These are phyloP conservation scores for Leccinum rimulosum DNA, from an alignment of 768 basidiomycete genomes.

Conservation along the genomic window DNA sequence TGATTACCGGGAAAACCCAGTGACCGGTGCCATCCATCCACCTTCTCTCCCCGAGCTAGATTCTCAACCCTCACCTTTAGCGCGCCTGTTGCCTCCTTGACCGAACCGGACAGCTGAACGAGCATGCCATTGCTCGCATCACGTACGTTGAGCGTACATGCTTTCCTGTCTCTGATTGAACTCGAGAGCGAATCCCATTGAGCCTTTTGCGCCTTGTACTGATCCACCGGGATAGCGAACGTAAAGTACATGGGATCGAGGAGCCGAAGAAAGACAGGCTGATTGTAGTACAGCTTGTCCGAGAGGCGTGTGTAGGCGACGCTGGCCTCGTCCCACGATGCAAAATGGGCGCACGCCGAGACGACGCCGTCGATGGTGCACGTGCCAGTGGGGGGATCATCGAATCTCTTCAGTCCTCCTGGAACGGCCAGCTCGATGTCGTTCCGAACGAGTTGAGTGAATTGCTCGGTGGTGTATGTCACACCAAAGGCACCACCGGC, in stretches of 20 bases:
- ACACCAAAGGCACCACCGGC: slow-evolving; percentile 22
- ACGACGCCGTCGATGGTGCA: slow-evolving; percentile 31
- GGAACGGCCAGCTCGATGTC: slow-evolving; percentile 23
- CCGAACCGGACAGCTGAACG: slow-evolving; percentile 48
- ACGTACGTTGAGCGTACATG: slow-evolving; percentile 33
- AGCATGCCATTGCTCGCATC: slow-evolving; percentile 28
- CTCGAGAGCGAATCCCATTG: slow-evolving; percentile 47
- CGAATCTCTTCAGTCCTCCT: slow-evolving; percentile 25
- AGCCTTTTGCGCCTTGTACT: slow-evolving; percentile 48
- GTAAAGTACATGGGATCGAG: slow-evolving; percentile 51
- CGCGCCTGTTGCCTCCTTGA: slow-evolving; percentile 51
- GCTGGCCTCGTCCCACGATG: slow-evolving; percentile 48
- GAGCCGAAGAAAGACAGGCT: slow-evolving; percentile 40
- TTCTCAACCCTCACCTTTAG: slow-evolving; percentile 59
- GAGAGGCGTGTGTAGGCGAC: slow-evolving; percentile 36
- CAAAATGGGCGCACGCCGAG: slow-evolving; percentile 43
- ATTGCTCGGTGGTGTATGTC: slow-evolving; percentile 16
- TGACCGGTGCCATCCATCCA: slow-evolving; percentile 51
- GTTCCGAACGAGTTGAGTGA: slow-evolving; percentile 21
- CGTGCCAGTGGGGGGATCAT: slow-evolving; percentile 15
- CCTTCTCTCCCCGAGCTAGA: slow-evolving; percentile 47
- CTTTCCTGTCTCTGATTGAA: slow-evolving; percentile 35
- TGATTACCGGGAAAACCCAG: slow-evolving; percentile 29
- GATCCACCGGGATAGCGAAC: slow-evolving; percentile 44
- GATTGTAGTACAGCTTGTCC: slow-evolving; percentile 33